Conservation (phyloP, 2,329 filamentous ascomycete species). For the Fonsecaea pedrosoi region DNA sequence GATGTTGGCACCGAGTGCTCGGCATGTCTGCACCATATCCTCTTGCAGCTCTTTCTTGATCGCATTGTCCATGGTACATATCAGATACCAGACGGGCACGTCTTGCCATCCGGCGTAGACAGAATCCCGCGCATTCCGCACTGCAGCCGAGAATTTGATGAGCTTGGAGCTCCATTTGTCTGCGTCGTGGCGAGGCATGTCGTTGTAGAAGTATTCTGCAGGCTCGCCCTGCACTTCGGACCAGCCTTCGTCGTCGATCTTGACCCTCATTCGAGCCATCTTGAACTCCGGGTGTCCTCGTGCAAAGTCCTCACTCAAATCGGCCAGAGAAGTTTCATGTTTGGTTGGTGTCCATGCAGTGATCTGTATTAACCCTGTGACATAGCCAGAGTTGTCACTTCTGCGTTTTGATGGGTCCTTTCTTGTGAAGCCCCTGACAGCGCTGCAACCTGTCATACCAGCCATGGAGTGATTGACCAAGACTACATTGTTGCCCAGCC, state of each 20-base stretch:
- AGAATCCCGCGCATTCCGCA: constrained; percentile 53
- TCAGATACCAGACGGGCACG: constrained; percentile 57
- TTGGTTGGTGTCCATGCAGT: constrained; percentile 50
- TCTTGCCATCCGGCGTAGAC: constrained; percentile 57
- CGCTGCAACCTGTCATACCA: constrained; percentile 23
- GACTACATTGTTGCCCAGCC: constrained; percentile 24
- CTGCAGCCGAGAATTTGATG: constrained; percentile 50
- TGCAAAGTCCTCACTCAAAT: constrained; percentile 39
- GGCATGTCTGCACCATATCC: constrained; percentile 19
- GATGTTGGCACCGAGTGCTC: constrained; percentile 43
- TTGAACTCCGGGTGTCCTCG: constrained; percentile 52
- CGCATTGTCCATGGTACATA: constrained; percentile 51
- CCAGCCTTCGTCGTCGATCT: constrained; percentile 47
- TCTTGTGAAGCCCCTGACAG: constrained; percentile 26
- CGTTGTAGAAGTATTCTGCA: constrained; percentile 58
- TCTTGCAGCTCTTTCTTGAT: constrained; percentile 50
- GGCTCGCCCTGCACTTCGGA: constrained; percentile 49
- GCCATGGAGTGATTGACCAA: constrained; percentile 31
- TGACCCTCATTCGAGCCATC: constrained; percentile 44
- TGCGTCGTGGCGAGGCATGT: constrained; percentile 54
- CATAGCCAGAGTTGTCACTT: constrained; percentile 43
- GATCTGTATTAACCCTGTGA: constrained; percentile 55
- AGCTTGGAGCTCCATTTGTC: constrained; percentile 53
- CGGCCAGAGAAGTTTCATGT: constrained; percentile 50
- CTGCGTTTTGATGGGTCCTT: constrained; percentile 18